phyloP scores from a whole-genome alignment of 1,284 basidiomycete genomes.

The Pyrrhoderma lamaoense region DNA sequence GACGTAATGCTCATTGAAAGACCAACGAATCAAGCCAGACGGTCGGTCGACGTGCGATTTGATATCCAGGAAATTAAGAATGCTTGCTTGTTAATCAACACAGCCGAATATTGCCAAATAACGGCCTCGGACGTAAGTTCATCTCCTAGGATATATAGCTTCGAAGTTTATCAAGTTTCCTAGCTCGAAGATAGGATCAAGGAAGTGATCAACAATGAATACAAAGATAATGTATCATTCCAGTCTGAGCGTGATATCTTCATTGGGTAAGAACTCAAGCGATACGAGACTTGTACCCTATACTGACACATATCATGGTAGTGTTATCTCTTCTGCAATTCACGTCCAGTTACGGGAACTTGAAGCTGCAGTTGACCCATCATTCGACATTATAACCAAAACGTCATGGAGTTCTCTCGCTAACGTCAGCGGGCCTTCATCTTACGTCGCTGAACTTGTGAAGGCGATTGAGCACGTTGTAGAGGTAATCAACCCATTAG shows the following conservation, averaged over 20 bases:
- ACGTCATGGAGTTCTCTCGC: conserved; percentile 71
- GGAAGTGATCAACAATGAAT: conserved; percentile 71
- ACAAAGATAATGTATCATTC: conserved; percentile 73
- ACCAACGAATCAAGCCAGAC: conserved; percentile 41
- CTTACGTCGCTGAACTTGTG: conserved; percentile 72
- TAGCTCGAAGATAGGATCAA: conserved; percentile 90
- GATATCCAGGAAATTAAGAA: conserved; percentile 72
- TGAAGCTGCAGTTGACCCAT: conserved; percentile 70
- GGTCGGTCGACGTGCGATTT: conserved; percentile 69
- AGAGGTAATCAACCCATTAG: conserved; percentile 58
- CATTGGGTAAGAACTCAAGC: conserved; percentile 48
- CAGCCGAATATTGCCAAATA: conserved; percentile 94
- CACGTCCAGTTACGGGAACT: conserved; percentile 74
- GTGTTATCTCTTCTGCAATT: conserved; percentile 79
- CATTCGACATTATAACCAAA: conserved; percentile 68
- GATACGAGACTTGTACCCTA: background rate
- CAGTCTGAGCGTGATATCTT: conserved; percentile 86
- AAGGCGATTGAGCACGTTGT: conserved; percentile 56
- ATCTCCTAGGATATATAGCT: conserved; percentile 1
- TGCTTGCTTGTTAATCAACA: conserved; percentile 86
- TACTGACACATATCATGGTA: conserved; percentile 25
- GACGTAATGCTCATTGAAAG: conserved; percentile 22
- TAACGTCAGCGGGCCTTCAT: conserved; percentile 80
- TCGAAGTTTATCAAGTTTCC: background rate
- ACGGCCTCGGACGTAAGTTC: conserved; percentile 74